Evolutionary conservation across 768 basidiomycete species (phyloP).

Genomic region (Pisolithus albus): DNA sequence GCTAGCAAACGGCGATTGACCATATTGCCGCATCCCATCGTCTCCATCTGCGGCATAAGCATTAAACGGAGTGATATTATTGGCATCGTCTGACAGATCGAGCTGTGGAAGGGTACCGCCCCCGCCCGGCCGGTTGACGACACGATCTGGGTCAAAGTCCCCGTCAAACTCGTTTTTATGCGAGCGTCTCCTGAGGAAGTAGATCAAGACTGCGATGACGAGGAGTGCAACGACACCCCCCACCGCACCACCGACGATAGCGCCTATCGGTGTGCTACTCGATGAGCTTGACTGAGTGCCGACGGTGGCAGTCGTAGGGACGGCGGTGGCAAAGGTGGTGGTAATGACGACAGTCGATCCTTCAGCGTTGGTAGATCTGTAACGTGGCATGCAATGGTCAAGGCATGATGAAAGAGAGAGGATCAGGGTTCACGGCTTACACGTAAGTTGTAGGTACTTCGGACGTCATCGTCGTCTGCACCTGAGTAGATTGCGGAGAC

Average conservation of each 20-base stretch:
- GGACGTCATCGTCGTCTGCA: conserved; percentile 12
- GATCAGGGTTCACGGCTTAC: conserved; percentile 12
- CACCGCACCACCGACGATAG: conserved; percentile 49
- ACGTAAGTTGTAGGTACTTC: conserved; percentile 9
- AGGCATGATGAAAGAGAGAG: not conserved
- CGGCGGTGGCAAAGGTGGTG: conserved; percentile 7
- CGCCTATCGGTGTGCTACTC: conserved; percentile 23
- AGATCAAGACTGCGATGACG: conserved; percentile 22
- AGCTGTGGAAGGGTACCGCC: conserved; percentile 22
- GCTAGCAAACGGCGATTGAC: conserved; percentile 6
- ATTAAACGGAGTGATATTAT: conserved; percentile 18
- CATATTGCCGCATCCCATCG: conserved; percentile 21
- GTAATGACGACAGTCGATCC: conserved; percentile 19
- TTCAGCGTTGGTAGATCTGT: conserved; percentile 17
- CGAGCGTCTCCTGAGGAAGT: conserved; percentile 21
- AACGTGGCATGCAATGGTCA: not conserved
- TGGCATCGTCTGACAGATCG: conserved; percentile 27
- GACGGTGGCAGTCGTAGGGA: conserved; percentile 7
- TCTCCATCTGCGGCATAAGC: not conserved
- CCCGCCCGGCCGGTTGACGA: conserved; percentile 23
- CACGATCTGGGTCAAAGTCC: conserved; percentile 43
- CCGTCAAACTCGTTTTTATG: conserved; percentile 40
- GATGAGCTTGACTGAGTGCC: not conserved
- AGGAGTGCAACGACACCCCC: conserved; percentile 34
- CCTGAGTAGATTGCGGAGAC: not conserved